Evolutionary conservation across 805 yeast genomes (phyloP), one percentile per base, ranked within the genome.

Genomic region (Ogataea nonfermentans): DNA sequence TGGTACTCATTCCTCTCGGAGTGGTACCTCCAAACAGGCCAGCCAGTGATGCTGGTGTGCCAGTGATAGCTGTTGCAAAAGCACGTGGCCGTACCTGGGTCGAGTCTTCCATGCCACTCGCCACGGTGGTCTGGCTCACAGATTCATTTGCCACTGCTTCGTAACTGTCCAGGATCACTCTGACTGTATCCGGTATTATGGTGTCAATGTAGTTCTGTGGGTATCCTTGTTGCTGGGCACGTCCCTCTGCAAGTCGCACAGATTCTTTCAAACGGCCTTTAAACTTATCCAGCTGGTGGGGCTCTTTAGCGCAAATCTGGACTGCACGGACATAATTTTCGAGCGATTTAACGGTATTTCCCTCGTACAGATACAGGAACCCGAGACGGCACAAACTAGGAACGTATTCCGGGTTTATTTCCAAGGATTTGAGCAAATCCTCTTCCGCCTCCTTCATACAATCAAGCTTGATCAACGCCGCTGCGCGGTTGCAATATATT

Each of bases 351-450:
- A 58, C 43, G 0, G 69, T 60, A 34, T 66, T 53, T 3, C 73
- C 73, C 40, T 60, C 52, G 32, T 61, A 57, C 12, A 70, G 39
- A 22, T 54, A 53, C 36, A 62, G 43, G 40, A 61, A 70, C 2
- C 59, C 75, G 5, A 67, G 42, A 36, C 73, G 55, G 15, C 68
- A 57, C 50, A 65, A 57, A 11, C 68, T 66, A n/a, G 69, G 65
- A 22, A 68, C 59, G 44, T 59, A 66, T 5, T 52, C 55, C 0
- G 68, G 64, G 15, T 60, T 56, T 1, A 66, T 29, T 9, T 51
- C 52, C 5, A 61, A 41, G 4, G 73, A 62, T 19, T 48, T 59
- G 15, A 43, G 22, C 22, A 67, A 46, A 46, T 70, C 75, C 5
- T 42, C 46, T 22, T 62, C 60, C 1, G 74, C 71, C 26, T 59